A percentile compares a stretch with the other conserved stretches of the same genome.
Evolutionary conservation across 192 early-diverging fungal species (phyloP).

Genomic region (Podochytrium sp.): DNA sequence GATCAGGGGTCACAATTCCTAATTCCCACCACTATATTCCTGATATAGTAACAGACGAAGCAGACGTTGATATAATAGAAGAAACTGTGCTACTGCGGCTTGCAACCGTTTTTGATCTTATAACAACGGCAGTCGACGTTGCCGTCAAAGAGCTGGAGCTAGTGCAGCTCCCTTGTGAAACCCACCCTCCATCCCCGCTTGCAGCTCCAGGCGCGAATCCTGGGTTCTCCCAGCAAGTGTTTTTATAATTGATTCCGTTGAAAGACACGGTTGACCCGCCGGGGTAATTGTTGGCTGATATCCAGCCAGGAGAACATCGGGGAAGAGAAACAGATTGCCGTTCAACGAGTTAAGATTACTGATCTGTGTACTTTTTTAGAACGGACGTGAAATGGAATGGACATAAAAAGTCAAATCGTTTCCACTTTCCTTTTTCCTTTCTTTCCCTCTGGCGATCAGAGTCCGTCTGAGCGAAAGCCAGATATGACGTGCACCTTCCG

Average conservation of each 20-base stretch:
- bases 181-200: conserved; percentile 18
- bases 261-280: conserved; percentile 8
- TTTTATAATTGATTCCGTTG: conserved; percentile 6
- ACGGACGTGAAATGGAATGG: too few relatives aligned
- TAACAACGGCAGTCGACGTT: neutral
- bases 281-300: neutral
- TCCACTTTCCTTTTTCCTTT: too few relatives aligned
- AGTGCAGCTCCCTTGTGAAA: neutral
- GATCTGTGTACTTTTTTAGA: too few relatives aligned
- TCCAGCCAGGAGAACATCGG: neutral
- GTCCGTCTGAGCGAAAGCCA: too few relatives aligned
- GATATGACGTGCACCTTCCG: too few relatives aligned
- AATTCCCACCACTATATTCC: too few relatives aligned
- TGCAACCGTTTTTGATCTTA: neutral
- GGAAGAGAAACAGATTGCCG: too few relatives aligned
- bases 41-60: neutral
- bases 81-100: neutral
- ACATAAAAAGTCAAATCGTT: too few relatives aligned
- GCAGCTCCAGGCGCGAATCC: conserved; percentile 1
- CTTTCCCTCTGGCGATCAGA: too few relatives aligned
- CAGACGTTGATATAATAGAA: neutral
- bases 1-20: too few relatives aligned
- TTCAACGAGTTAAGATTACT: too few relatives aligned
- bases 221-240: conserved; percentile 13
- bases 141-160: neutral